Base-by-base conservation (phyloP, 768 basidiomycete species). In the Leccinum boreale region DNA sequence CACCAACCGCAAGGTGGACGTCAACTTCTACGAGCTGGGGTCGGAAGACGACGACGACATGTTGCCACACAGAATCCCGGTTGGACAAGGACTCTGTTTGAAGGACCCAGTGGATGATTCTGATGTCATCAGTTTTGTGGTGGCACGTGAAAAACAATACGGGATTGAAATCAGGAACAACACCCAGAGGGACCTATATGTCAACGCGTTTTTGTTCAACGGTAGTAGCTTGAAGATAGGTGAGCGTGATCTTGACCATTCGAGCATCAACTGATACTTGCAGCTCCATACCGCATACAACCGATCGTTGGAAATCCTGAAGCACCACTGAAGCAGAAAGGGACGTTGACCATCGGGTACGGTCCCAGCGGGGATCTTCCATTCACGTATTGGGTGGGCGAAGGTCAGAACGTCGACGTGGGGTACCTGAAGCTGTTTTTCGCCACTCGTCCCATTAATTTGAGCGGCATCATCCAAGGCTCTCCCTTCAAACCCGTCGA, bases 201-300 rank as follows among this genome's bases (percentile, higher is more conserved):
- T 76, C 21, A 76, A 75, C 33, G 66, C 77, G 6, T 77, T 78
- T 60, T 74, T 77, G 56, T 80, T 79, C 51, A 78, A 79, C 7
- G 68, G 66, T 19, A 73, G 74, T 50, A 49, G 28, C n/a, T 60
- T 77, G 39, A 65, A 66, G 2, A 75, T 79, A 50, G 67, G 75
- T 75, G 70, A 45, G 52, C 36, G 8, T 26, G n/a, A 9, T n/a
- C 7, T 10, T 3, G 14, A 2, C 24, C 11, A 21, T 19, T 52
- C 26, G n/a, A 33, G 5, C 45, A 14, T 11, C 17, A 5, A 26
- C 5, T 56, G 23, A 65, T 21, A 15, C 1, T 14, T 39, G 23
- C 39, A 66, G 65, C 15, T 1, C 28, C 54, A 31, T 67, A 52
- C 49, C 56, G 58, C 53, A 53, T 48, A 9, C 65, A 55, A 19